Evolutionary conservation across 768 basidiomycete species (phyloP).

Genomic region (Cantharellus cinnabarinus): DNA sequence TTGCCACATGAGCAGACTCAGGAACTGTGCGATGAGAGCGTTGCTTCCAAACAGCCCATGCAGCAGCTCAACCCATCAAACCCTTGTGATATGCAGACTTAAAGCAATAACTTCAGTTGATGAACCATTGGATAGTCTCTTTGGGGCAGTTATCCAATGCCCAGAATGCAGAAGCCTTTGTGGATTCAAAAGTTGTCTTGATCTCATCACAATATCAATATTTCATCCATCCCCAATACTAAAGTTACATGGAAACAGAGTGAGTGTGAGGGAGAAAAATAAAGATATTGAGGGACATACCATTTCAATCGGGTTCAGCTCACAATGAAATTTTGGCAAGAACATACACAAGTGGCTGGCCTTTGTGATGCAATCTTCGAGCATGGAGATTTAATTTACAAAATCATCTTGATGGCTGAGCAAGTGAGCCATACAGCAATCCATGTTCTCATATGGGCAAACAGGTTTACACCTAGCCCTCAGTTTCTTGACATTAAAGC

Average conservation of each 20-base stretch:
- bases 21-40: too few species aligned
- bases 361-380: constrained; percentile 5
- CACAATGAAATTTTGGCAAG: constrained; percentile 1
- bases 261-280: neutral
- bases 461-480: constrained; percentile 17
- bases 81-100: neutral
- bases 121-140: neutral
- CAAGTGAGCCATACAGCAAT: constrained; percentile 10
- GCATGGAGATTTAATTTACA: constrained; percentile 8
- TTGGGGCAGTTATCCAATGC: neutral
- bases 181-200: neutral
- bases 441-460: constrained; percentile 10
- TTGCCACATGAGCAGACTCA: too few species aligned
- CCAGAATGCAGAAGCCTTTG: neutral
- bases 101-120: neutral
- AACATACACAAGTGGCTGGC: neutral
- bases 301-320: constrained; percentile 1
- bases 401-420: constrained; percentile 4
- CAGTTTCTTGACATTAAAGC: neutral
- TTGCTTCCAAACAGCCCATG: neutral
- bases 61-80: neutral
- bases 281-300: neutral
- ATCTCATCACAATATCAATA: neutral
- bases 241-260: too few species aligned
- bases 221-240: neutral